Evolutionary conservation across 352 stramenopile genomes (phyloP).

Genomic region (Globisporangium heterothallicum): DNA sequence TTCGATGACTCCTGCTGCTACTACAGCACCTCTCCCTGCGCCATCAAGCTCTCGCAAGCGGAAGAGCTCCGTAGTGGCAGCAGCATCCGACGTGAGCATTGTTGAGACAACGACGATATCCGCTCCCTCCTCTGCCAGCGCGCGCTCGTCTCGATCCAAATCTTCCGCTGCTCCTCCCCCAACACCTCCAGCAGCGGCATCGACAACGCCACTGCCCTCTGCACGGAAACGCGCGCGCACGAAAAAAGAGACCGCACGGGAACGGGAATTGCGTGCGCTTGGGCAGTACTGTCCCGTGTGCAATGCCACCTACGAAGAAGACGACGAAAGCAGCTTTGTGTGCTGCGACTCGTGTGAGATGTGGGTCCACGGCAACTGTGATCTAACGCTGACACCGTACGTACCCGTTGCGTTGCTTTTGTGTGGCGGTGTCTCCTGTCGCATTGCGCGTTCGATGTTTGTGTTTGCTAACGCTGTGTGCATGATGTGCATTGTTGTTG

Average conservation of each 20-base stretch:
- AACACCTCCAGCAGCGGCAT: conserved; percentile 4
- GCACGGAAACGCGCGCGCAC: conserved; percentile 44
- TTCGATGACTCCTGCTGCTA: neutral
- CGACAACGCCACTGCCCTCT: conserved; percentile 6
- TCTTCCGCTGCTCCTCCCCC: conserved; percentile 15
- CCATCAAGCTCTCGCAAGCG: conserved; percentile 27
- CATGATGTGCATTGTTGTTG: neutral
- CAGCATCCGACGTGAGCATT: neutral
- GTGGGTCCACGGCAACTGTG: conserved; percentile 78
- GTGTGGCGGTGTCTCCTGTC: no score
- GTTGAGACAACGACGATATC: neutral
- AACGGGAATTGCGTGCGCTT: conserved; percentile 67
- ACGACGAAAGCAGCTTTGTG: conserved; percentile 81
- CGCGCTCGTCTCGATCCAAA: conserved; percentile 4
- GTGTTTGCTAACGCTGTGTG: neutral
- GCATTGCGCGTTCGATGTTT: no score
- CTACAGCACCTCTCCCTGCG: neutral
- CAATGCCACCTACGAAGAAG: conserved; percentile 80
- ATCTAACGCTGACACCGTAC: conserved; percentile 62
- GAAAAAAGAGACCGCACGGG: conserved; percentile 66
- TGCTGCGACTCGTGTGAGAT: conserved; percentile 88
- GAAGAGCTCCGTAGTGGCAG: conserved; percentile 12
- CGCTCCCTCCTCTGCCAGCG: neutral
- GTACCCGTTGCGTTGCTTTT: conserved; percentile 17
- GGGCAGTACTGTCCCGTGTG: conserved; percentile 86